Evolutionary conservation across 306 rosid species (phyloP), one percentile per base, ranked within the genome.

Genomic region (Purshia tridentata): DNA sequence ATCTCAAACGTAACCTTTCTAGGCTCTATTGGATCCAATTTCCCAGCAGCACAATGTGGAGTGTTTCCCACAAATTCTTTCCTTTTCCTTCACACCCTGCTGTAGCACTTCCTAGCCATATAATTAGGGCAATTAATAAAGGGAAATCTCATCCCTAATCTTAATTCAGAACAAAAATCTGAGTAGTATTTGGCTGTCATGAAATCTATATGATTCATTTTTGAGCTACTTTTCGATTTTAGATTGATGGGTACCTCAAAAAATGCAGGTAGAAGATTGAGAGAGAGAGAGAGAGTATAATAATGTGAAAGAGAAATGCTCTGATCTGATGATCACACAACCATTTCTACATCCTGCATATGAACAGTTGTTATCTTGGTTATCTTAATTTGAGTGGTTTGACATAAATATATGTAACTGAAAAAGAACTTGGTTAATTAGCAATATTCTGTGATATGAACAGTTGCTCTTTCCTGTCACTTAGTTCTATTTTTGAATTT

Each of bases 1-100:
- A 81, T 85, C 86, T 85, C 88, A 74, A 70, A 67, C 77, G 74
- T 42, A 81, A 76, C 81, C 81, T 81, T 76, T 58, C 67, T 67
- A 72, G 77, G 51, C 81, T 73, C 74, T 73, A 22, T 71, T 77
- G 48, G 72, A 67, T 78, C 73, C 66, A 76, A 15, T 48, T 65
- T 20, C 77, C 88, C 78, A 78, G 76, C 89, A 84, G 74, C 67
- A 77, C 72, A 83, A 81, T 78, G 91, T 89, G 88, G 86, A 40
- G 59, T 78, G 84, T 76, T 58, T 78, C 81, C 87, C 81, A 70
- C 74, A 71, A 55, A 68, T 78, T 58, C 47, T 9, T 67, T 72
- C 65, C 82, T 76, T 55, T 80, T 86, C 64, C 73, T 79, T 79
- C 70, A 79, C 72, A 71, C 20, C 20, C 39, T 67, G 42, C 39